Conservation (phyloP, 768 basidiomycete species). For the Cystobasidium ongulense region DNA sequence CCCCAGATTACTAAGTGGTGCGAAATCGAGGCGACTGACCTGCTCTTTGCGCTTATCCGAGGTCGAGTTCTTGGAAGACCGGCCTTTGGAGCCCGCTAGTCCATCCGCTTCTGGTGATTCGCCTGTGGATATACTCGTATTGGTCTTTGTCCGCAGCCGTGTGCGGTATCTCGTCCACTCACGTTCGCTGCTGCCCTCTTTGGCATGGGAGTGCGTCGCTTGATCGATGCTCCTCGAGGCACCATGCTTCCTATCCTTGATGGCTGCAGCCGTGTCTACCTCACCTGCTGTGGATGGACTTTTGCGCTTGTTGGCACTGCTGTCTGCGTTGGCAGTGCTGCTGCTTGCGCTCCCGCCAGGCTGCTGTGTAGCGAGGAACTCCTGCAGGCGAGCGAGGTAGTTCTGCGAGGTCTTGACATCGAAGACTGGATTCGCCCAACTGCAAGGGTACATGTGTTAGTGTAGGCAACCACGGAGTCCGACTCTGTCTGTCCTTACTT, state of each 20-base stretch:
- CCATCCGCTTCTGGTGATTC: background rate
- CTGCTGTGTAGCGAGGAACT: constrained; percentile 11
- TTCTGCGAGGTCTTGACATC: constrained; percentile 14
- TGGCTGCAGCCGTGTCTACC: constrained; percentile 12
- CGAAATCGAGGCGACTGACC: constrained; percentile 2
- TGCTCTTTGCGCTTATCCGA: constrained; percentile 35
- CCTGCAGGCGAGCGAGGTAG: constrained; percentile 18
- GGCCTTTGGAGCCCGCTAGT: background rate
- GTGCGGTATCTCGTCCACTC: background rate
- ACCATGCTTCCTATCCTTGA: constrained; percentile 21
- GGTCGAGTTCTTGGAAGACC: constrained; percentile 3
- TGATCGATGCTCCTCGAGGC: background rate
- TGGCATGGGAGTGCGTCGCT: constrained; percentile 9
- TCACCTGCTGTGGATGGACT: background rate
- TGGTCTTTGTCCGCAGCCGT: background rate
- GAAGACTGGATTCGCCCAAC: constrained; percentile 22
- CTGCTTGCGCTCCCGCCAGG: constrained; percentile 2
- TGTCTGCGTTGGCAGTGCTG: constrained; percentile 17
- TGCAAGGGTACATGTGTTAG: background rate
- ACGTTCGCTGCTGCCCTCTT: constrained; percentile 5
- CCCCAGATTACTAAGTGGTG: background rate
- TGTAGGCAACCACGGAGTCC: no score
- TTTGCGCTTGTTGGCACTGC: constrained; percentile 6
- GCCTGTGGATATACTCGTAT: background rate
- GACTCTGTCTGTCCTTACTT: background rate